Percentiles rank a stretch among this genome's conserved stretches.
Conservation (phyloP, 1,139 yeast species). For the Nadsonia starkeyi-henricii region DNA sequence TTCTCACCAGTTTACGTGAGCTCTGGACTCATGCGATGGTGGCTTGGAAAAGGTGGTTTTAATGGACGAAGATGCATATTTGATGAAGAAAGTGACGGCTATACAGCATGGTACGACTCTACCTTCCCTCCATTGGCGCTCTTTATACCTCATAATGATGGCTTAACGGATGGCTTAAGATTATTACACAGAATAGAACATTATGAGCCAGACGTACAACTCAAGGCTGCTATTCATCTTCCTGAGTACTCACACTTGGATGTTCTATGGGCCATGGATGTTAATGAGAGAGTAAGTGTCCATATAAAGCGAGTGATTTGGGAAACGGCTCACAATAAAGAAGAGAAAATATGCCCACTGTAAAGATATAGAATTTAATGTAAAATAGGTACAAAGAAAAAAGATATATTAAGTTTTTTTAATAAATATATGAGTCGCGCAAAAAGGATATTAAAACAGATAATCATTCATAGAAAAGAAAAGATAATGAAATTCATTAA, state of each 20-base stretch:
- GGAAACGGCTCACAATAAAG: background rate
- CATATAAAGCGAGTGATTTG: constrained; percentile 10
- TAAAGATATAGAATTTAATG: no score
- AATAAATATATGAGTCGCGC: no score
- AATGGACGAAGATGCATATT: constrained; percentile 19
- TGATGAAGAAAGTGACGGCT: background rate
- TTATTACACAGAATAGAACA: constrained; percentile 36
- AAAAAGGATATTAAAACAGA: background rate
- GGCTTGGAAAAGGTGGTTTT: constrained; percentile 49
- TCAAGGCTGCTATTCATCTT: constrained; percentile 17
- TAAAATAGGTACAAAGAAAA: no score
- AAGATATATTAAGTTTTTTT: no score
- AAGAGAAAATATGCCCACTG: background rate
- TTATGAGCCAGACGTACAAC: constrained; percentile 32
- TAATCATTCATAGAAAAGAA: background rate
- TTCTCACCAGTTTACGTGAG: constrained; percentile 82
- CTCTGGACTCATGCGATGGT: constrained; percentile 77
- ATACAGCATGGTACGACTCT: constrained; percentile 38
- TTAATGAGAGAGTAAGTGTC: constrained; percentile 34
- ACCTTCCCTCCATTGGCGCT: constrained; percentile 41
- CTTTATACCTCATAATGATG: constrained; percentile 50
- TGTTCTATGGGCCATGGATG: constrained; percentile 80
- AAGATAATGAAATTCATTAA: background rate
- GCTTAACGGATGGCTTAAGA: constrained; percentile 50
- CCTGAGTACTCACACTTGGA: constrained; percentile 71